Evolutionary conservation across 371 early-diverging fungal species (phyloP).

Genomic region (Choanephora cucurbitarum): DNA sequence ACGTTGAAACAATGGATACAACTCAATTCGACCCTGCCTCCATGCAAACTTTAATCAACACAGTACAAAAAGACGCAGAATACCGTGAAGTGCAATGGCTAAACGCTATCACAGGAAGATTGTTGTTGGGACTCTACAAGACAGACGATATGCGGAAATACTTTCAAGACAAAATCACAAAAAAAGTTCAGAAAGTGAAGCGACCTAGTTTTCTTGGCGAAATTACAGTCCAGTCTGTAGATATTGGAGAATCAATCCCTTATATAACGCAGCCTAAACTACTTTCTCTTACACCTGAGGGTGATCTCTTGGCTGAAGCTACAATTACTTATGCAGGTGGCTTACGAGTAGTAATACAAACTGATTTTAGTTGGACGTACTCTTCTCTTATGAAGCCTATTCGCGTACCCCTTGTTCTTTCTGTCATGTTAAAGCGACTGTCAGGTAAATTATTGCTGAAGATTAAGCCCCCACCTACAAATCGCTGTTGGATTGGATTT

Average conservation of each 20-base stretch:
- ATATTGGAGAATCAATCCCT: conserved; percentile 82
- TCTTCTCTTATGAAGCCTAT: conserved; percentile 62
- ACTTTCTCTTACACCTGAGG: conserved; percentile 62
- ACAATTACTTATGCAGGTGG: conserved; percentile 80
- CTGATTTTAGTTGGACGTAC: conserved; percentile 51
- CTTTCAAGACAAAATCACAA: conserved; percentile 63
- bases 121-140: conserved; percentile 71
- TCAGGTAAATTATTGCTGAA: conserved; percentile 74
- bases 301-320: conserved; percentile 73
- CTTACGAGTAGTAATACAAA: conserved; percentile 68
- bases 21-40: conserved; percentile 53
- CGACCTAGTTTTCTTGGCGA: conserved; percentile 77
- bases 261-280: conserved; percentile 77
- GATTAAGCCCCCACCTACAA: conserved; percentile 83
- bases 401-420: conserved; percentile 75
- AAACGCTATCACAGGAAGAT: conserved; percentile 85
- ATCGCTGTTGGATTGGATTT: conserved; percentile 89
- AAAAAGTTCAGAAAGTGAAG: conserved; percentile 64
- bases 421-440: conserved; percentile 66
- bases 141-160: conserved; percentile 59
- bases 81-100: conserved; percentile 76
- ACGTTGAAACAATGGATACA: conserved; percentile 44
- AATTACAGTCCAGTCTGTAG: conserved; percentile 72
- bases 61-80: conserved; percentile 56
- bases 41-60: conserved; percentile 48